Evolutionary conservation across 345 rosid genomes (phyloP).

Genomic region (Ailanthus altissimus): DNA sequence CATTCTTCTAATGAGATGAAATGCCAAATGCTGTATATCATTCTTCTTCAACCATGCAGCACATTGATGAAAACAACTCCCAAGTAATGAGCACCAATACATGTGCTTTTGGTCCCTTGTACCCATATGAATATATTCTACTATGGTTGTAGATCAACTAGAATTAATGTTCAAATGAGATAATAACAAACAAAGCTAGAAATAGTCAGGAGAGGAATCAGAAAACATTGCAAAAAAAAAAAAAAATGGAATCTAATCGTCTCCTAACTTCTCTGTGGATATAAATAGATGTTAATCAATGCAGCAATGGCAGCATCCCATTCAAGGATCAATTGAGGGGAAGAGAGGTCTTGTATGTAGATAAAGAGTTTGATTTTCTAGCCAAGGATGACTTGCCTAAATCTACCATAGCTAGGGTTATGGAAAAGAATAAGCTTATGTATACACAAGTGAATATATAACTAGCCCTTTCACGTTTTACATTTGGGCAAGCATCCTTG

Average conservation of each 20-base stretch:
- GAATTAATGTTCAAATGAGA: neutral
- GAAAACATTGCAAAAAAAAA: neutral
- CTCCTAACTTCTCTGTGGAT: neutral
- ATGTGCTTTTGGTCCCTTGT: neutral
- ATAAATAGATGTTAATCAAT: neutral
- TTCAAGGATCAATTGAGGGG: neutral
- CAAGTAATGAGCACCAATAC: neutral
- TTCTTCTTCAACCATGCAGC: neutral
- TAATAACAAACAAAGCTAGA: neutral
- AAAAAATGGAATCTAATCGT: neutral
- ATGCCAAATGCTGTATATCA: neutral
- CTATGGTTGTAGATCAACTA: neutral
- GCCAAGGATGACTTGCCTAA: slow-evolving; percentile 12
- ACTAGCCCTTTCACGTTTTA: neutral
- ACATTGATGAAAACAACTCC: neutral
- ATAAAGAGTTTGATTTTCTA: slow-evolving; percentile 6
- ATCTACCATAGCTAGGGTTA: neutral
- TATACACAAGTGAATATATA: neutral
- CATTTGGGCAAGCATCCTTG: slow-evolving; percentile 4
- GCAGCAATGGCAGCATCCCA: neutral
- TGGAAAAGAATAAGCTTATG: neutral
- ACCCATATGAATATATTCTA: slow-evolving; percentile 1
- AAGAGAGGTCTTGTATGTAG: slow-evolving; percentile 8
- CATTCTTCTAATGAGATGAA: neutral
- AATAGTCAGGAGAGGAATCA: neutral